Conservation (phyloP, 1,139 yeast genomes). For the Geotrichum phurueaensis region DNA sequence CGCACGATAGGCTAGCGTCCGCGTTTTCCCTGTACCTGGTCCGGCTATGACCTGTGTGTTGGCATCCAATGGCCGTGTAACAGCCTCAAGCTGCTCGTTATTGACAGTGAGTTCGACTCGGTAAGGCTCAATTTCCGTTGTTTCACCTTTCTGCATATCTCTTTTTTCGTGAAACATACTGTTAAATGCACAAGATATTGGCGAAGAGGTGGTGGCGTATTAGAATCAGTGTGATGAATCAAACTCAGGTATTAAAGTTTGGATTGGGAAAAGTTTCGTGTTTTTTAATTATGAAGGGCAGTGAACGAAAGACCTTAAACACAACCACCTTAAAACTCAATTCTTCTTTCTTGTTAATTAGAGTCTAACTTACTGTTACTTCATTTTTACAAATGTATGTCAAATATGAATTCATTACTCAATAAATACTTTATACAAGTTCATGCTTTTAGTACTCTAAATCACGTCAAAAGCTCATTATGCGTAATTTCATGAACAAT, state of each 20-base stretch:
- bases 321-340: background rate
- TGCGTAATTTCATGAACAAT: slow-evolving; percentile 53
- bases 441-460: background rate
- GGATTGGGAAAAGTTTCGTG: background rate
- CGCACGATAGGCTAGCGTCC: slow-evolving; percentile 70
- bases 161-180: background rate
- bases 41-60: slow-evolving; percentile 81
- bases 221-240: background rate
- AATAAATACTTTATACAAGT: background rate
- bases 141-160: background rate
- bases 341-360: background rate
- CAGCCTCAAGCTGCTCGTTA: slow-evolving; percentile 54
- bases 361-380: background rate
- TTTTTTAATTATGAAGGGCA: no score
- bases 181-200: background rate
- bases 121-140: background rate
- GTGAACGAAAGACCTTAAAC: background rate
- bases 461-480: slow-evolving; percentile 14
- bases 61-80: slow-evolving; percentile 47
- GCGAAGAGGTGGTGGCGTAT: background rate
- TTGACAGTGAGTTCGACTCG: slow-evolving; percentile 40
- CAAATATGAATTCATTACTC: background rate
- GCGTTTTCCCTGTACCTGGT: slow-evolving; percentile 87
- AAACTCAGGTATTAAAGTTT: background rate
- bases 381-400: background rate